Percentiles rank a stretch among this genome's conserved stretches.
These are phyloP conservation scores for Monosporascus sp. DNA, from an alignment of 2,329 filamentous ascomycete species.

Conservation along the genomic window DNA sequence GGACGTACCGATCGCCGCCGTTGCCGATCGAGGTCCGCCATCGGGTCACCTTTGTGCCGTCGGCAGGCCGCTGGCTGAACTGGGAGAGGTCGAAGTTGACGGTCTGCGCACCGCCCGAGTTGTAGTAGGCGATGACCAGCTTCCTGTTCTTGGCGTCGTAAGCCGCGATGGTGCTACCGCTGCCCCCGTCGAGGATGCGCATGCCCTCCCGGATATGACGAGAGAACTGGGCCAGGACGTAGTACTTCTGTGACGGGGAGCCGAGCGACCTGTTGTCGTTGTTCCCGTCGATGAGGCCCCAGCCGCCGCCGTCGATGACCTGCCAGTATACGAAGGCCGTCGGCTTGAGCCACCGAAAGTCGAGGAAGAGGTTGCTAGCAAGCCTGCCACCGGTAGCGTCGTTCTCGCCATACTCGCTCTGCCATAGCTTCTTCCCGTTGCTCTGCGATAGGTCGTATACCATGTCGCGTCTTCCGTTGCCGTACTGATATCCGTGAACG, in stretches of 20 bases:
- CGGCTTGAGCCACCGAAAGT: constrained; percentile 35
- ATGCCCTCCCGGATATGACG: constrained; percentile 37
- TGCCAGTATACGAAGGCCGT: constrained; percentile 42
- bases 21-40: constrained; percentile 33
- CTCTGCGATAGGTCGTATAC: constrained; percentile 25
- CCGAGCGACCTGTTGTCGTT: constrained; percentile 29
- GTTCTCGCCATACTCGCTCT: constrained; percentile 38
- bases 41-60: constrained; percentile 28
- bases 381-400: constrained; percentile 32
- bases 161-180: constrained; percentile 32
- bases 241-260: constrained; percentile 33
- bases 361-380: constrained; percentile 32
- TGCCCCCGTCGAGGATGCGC: constrained; percentile 31
- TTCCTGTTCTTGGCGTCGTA: constrained; percentile 29
- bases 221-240: constrained; percentile 34
- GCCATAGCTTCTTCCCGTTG: constrained; percentile 32
- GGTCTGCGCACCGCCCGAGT: constrained; percentile 32
- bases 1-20: constrained; percentile 31
- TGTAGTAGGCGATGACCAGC: constrained; percentile 34
- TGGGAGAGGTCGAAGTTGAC: constrained; percentile 33
- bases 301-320: constrained; percentile 33
- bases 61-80: constrained; percentile 25
- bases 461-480: constrained; percentile 25
- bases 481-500: constrained; percentile 39
- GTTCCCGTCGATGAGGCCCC: constrained; percentile 36